A percentile compares a stretch with the other conserved stretches of the same genome.
Evolutionary conservation across 2,329 filamentous ascomycete species (phyloP).

Genomic region (Penicillium sp.): DNA sequence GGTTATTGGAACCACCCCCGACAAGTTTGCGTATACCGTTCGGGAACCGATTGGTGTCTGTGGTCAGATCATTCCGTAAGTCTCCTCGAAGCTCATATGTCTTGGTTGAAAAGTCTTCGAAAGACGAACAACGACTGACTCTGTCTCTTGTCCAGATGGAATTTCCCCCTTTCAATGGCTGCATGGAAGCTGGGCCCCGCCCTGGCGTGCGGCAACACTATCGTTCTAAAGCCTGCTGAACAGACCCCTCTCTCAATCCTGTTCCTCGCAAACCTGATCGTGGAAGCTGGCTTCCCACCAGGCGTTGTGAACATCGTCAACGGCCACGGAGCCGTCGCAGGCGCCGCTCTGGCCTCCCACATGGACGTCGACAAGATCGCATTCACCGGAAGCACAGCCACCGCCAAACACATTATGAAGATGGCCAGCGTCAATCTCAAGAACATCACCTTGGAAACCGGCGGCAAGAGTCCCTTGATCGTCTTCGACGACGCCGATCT

Average conservation of each 20-base stretch:
- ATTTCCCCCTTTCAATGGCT: slow-evolving; percentile 68
- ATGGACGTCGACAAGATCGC: slow-evolving; percentile 39
- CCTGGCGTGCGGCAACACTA: slow-evolving; percentile 37
- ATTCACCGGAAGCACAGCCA: slow-evolving; percentile 38
- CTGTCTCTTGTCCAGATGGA: slow-evolving; percentile 47
- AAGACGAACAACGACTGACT: neutral
- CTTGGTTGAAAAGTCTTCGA: neutral
- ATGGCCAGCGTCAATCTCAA: slow-evolving; percentile 39
- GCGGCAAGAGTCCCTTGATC: slow-evolving; percentile 66
- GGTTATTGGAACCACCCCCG: slow-evolving; percentile 71
- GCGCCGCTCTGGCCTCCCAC: slow-evolving; percentile 34
- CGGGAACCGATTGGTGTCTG: slow-evolving; percentile 76
- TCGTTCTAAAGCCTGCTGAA: slow-evolving; percentile 40
- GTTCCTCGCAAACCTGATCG: slow-evolving; percentile 36
- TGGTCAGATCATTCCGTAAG: slow-evolving; percentile 83
- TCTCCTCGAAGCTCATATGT: slow-evolving; percentile 43
- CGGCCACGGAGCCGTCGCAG: slow-evolving; percentile 35
- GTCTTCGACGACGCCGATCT: slow-evolving; percentile 68
- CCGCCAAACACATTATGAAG: slow-evolving; percentile 40
- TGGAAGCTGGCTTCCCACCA: slow-evolving; percentile 39
- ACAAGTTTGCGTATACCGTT: slow-evolving; percentile 78
- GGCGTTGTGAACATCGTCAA: slow-evolving; percentile 41
- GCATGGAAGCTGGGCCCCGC: slow-evolving; percentile 42
- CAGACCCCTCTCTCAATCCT: slow-evolving; percentile 39
- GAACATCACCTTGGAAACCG: slow-evolving; percentile 48